Evolutionary conservation across 352 stramenopile species (phyloP), one percentile per base, ranked within the genome.

Genomic region (Pythium dissimile): DNA sequence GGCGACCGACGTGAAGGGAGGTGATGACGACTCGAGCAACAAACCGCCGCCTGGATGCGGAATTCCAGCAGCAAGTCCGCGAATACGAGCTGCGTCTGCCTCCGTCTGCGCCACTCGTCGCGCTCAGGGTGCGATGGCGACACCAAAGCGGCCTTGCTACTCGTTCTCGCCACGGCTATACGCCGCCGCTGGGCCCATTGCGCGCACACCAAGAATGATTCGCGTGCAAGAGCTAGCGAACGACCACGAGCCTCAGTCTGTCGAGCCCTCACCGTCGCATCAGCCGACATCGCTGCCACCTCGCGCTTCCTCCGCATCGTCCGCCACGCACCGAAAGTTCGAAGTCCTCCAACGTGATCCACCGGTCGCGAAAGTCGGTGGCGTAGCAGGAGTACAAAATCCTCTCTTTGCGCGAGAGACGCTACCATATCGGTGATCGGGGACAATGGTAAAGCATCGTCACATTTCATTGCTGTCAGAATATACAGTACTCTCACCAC

Each of bases 401-500:
- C 38, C 35, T 6, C 58, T 89, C 3, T 81, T 71, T 6, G 39
- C 56, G 21, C 72, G 76, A 2, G 76, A 86, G 24, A 62, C 66
- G 46, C 44, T 89, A 47, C 79, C 72, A 21, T 89, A 87, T 53
- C 73, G 76, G 35, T 89, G 78, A 27, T n/a, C n/a, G n/a, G n/a
- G 30, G 5, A 39, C n/a, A 27, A 18, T n/a, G 20, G 20, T 5
- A 16, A 16, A 52, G 18, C 20, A 54, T 54, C 30, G 49, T 39
- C n/a, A 45, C 53, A 52, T 31, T 62, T 62, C 54, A 51, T 62
- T 62, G 56, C 54, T 45, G 49, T 26, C 49, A 57, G 15, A 41
- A 32, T 35, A 31, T n/a, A n/a, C n/a, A n/a, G n/a, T n/a, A 42
- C 51, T 45, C 41, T 60, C 41, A 48, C 50, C 52, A 53, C 21